Percentiles rank a stretch among this genome's conserved stretches.
These are phyloP conservation scores for Phytophthora boehmeriae DNA, from an alignment of 352 stramenopile species.

Conservation along the genomic window DNA sequence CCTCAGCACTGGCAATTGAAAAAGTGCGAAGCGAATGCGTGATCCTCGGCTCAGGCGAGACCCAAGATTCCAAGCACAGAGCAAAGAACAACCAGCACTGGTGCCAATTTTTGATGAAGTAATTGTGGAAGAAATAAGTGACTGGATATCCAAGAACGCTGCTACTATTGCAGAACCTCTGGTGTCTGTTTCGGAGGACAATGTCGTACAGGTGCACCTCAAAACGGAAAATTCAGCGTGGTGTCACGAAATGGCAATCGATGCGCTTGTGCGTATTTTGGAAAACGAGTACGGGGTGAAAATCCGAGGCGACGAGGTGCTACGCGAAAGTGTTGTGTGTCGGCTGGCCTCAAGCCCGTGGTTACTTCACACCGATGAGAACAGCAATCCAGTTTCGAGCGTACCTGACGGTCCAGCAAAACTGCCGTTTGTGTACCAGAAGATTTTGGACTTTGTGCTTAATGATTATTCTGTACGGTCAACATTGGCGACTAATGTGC, in stretches of 20 bases:
- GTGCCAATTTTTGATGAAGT: slow-evolving; percentile 76
- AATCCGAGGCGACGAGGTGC: slow-evolving; percentile 62
- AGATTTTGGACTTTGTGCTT: slow-evolving; percentile 71
- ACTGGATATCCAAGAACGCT: slow-evolving; percentile 85
- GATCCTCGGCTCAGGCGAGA: slow-evolving; percentile 64
- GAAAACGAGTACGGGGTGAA: slow-evolving; percentile 77
- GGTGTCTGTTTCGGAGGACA: slow-evolving; percentile 77
- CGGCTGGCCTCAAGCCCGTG: slow-evolving; percentile 68
- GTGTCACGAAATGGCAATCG: slow-evolving; percentile 78
- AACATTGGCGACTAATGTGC: slow-evolving; percentile 54
- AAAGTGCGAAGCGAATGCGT: slow-evolving; percentile 67
- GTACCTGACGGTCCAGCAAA: slow-evolving; percentile 25
- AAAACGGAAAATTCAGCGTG: slow-evolving; percentile 62
- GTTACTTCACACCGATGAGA: slow-evolving; percentile 57
- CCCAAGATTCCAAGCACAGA: slow-evolving; percentile 39
- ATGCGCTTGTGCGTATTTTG: slow-evolving; percentile 70
- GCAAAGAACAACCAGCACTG: slow-evolving; percentile 55
- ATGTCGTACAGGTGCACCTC: slow-evolving; percentile 76
- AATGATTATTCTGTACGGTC: slow-evolving; percentile 56
- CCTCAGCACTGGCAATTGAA: slow-evolving; percentile 77
- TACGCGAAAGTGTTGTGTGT: slow-evolving; percentile 74
- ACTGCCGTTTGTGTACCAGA: slow-evolving; percentile 68
- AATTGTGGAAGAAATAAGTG: slow-evolving; percentile 62
- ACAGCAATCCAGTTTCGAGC: slow-evolving; percentile 25
- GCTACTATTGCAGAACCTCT: slow-evolving; percentile 80